Evolutionary conservation across 257 asterid species (phyloP).

Genomic region (Eustoma russellianum): DNA sequence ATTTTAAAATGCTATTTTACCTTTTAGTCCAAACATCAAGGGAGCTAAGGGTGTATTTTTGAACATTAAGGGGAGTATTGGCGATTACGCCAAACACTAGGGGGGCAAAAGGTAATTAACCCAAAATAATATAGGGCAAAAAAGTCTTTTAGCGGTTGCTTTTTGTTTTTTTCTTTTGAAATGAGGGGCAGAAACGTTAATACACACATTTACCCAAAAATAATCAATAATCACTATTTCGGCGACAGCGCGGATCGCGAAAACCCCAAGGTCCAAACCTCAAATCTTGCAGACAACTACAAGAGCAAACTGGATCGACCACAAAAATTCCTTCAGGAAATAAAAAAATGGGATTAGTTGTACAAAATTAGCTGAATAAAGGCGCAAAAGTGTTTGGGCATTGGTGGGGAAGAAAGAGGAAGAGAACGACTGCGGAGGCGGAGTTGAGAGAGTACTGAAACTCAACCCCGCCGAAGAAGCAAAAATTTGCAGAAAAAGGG

Average conservation of each 20-base stretch:
- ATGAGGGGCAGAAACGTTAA: too few species aligned
- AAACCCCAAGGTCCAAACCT: slow-evolving; percentile 21
- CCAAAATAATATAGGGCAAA: too few species aligned
- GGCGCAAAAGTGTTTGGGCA: neutral
- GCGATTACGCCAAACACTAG: too few species aligned
- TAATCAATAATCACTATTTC: slow-evolving; percentile 11
- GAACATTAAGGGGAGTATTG: too few species aligned
- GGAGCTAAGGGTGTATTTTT: too few species aligned
- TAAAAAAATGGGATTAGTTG: too few species aligned
- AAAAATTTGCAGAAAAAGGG: neutral
- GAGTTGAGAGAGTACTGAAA: neutral
- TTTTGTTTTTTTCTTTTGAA: too few species aligned
- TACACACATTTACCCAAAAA: neutral
- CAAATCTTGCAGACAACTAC: neutral
- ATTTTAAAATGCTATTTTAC: too few species aligned
- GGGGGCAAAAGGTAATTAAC: too few species aligned
- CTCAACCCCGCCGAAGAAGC: neutral
- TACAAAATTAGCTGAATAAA: slow-evolving; percentile 1
- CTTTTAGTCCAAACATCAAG: too few species aligned
- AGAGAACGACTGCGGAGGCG: neutral
- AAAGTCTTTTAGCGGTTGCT: too few species aligned
- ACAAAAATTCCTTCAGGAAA: neutral
- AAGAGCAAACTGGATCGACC: neutral
- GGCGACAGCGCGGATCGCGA: slow-evolving; percentile 29
- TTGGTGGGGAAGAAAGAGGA: neutral